Conservation (phyloP, 352 stramenopile species). For the Phytopythium aichiense region DNA sequence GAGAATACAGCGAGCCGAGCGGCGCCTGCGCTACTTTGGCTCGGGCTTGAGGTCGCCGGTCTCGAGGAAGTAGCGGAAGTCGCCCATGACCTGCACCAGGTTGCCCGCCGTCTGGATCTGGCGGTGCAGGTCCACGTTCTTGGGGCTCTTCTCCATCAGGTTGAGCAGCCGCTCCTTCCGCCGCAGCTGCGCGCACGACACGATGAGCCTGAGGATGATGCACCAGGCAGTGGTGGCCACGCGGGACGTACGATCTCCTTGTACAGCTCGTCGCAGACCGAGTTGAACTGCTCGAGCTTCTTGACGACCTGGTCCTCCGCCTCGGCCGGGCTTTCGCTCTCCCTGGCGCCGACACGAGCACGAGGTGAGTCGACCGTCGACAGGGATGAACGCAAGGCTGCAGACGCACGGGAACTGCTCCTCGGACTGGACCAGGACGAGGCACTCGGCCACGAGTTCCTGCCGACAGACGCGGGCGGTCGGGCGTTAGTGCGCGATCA, state of each 20-base stretch:
- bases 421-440: constrained; percentile 72
- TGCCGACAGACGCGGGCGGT: constrained; percentile 10
- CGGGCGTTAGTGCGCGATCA: neutral
- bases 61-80: constrained; percentile 81
- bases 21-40: constrained; percentile 15
- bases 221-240: no score
- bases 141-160: constrained; percentile 80
- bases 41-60: constrained; percentile 42
- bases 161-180: constrained; percentile 83
- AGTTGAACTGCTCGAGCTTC: constrained; percentile 88
- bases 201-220: neutral
- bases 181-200: constrained; percentile 38
- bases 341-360: constrained; percentile 9
- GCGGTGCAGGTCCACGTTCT: constrained; percentile 81
- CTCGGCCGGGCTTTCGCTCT: constrained; percentile 25
- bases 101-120: constrained; percentile 86
- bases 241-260: constrained; percentile 73
- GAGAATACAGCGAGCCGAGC: neutral
- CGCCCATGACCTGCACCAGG: constrained; percentile 74
- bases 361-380: neutral
- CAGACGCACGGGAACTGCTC: constrained; percentile 62
- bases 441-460: constrained; percentile 71
- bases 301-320: constrained; percentile 79
- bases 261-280: constrained; percentile 84
- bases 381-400: neutral